Evolutionary conservation across 306 rosid genomes (phyloP), one percentile per base, ranked within the genome.

Genomic region (Carpinus viminea): DNA sequence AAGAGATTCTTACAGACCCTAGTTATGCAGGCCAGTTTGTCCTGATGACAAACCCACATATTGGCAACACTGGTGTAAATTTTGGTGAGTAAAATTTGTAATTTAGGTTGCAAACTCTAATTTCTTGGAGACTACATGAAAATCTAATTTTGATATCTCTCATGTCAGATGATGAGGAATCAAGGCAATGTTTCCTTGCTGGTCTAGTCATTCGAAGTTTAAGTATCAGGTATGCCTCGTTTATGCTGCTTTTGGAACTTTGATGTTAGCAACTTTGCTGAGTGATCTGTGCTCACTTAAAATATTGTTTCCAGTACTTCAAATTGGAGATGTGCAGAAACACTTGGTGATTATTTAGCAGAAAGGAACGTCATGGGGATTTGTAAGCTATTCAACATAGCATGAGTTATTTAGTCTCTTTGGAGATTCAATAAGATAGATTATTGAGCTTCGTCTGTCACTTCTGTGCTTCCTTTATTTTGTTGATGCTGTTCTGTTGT

Each of bases 1-100:
- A 95, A 80, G 99, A 95, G 78, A 95, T 95, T 84, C 83, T 95
- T 66, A 95, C 99, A 0, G 98, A 95, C 81, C 99, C 99, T 60
- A 95, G 98, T 79, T 95, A 95, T 82, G 94, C 98, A 76, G 99
- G 98, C 4, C 98, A 96, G 81, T 93, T 93, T 85, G 98, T 96
- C 64, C 83, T 93, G 28, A 96, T 96, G 98, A 91, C 98, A 62
- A 96, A 87, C 84, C 98, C 98, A 0, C 98, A 92, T 20, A 95
- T 95, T 56, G 98, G 98, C 83, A 92, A 94, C 72, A 90, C 98
- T 68, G 96, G 98, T 83, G 84, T 94, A 53, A 94, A 94, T 88
- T 90, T 90, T 48, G 94, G 98, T 89, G 66, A 31, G 91, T 76
- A 18, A 54, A 68, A 20, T 77, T 83, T 48, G 9, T 71, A 45